These are phyloP conservation scores for Thyridium curvatum DNA, from an alignment of 2,329 filamentous ascomycete species.

Conservation along the genomic window DNA sequence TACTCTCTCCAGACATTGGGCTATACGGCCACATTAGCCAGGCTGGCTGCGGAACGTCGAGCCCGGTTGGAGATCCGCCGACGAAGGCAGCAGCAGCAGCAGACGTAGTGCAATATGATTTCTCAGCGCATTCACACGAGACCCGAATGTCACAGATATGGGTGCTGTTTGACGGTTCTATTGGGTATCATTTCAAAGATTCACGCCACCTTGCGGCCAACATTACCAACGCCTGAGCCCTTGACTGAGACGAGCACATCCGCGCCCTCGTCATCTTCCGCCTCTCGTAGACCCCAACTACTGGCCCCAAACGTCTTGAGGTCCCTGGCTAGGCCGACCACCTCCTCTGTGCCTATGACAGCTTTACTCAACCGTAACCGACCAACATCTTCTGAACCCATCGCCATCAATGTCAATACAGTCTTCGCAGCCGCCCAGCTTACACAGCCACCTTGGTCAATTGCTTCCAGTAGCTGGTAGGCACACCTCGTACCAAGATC, in stretches of 20 bases:
- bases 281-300: slow-evolving; percentile 83
- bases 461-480: slow-evolving; percentile 78
- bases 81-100: slow-evolving; percentile 9
- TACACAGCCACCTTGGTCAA: slow-evolving; percentile 77
- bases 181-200: not conserved
- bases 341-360: slow-evolving; percentile 73
- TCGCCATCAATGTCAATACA: slow-evolving; percentile 86
- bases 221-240: slow-evolving; percentile 87
- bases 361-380: slow-evolving; percentile 75
- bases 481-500: slow-evolving; percentile 86
- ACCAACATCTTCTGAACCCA: slow-evolving; percentile 95
- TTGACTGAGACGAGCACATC: slow-evolving; percentile 89
- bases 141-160: too few species aligned
- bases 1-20: slow-evolving; percentile 47
- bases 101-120: slow-evolving; percentile 1
- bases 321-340: slow-evolving; percentile 77
- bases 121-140: not conserved
- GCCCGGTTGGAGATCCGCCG: slow-evolving; percentile 18
- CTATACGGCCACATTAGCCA: slow-evolving; percentile 48
- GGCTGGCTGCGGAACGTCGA: slow-evolving; percentile 39
- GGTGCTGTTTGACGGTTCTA: too few species aligned
- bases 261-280: slow-evolving; percentile 51
- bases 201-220: slow-evolving; percentile 79
- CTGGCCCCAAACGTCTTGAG: slow-evolving; percentile 82
- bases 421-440: slow-evolving; percentile 65